Base-by-base conservation (phyloP, 2,329 filamentous ascomycete genomes). In the Orbilia javanica region DNA sequence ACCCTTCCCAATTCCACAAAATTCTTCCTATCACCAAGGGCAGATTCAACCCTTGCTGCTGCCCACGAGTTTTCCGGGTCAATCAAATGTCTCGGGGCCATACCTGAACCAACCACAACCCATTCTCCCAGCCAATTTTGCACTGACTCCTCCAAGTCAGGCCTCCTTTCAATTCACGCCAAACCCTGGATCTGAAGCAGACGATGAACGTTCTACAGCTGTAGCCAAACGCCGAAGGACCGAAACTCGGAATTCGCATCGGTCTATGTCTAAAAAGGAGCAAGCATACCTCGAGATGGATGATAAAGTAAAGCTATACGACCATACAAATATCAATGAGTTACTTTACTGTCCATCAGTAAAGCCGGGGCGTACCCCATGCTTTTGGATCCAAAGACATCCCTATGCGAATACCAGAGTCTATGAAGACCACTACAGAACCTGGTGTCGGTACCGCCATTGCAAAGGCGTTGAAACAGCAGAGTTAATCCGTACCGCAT, bases 201-300 rank as follows among this genome's bases (percentile, higher is more conserved):
- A 50, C 5, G 44, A 68, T 7, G 62, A 63, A 39, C 13, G 25
- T 15, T 29, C 20, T 4, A 3, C 2, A 34, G n/a, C 42, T 13
- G 7, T 15, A 11, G 1, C 29, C n/a, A 78, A 78, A 48, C 73
- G 73, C 20, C 52, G 62, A 22, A 65, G 36, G 18, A 8, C 64
- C 13, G 52, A 55, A 3, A 25, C 18, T 20, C 67, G 39, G 25
- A 48, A 29, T 3, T 13, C 13, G 10, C 53, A 67, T 29, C 67
- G 74, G 0, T 67, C 74, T 1, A 78, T 78, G 74, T 78, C 74
- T 3, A 78, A 64, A 39, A 78, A 78, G 27, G 74, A 78, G 15
- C 74, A 78, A 57, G 74, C 74, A 20, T 78, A 78, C 29, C 44
- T 72, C 11, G 74, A 78, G 57, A 78, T 78, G 74, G 74, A 72